Base-by-base conservation (phyloP, 352 stramenopile species). In the Globisporangium middletonii region DNA sequence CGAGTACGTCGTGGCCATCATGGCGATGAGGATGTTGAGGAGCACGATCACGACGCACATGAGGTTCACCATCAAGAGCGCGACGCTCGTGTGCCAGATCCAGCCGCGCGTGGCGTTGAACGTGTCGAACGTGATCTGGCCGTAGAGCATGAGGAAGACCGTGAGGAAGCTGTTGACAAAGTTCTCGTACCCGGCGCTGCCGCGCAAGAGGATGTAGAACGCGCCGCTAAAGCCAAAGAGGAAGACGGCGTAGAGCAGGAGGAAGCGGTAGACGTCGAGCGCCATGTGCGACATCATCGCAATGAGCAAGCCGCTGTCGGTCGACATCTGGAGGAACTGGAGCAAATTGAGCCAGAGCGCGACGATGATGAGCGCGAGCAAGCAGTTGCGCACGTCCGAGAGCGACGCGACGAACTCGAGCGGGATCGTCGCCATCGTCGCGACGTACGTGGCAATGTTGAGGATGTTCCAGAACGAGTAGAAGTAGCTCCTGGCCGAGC, bases 271-370 rank as follows among this genome's bases (percentile, higher is more conserved):
- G 45, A 88, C 73, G 48, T 91, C 81, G 33, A 72, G 83, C 23
- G 82, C 64, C 72, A 91, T 83, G 64, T 84, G 73, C 12, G 69
- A 72, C 81, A 91, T 88, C 81, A 91, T 91, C 3, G 81, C 77
- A 52, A 89, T 83, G 9, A 91, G 71, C 28, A 88, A 57, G 0
- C 81, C 81, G 13, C 68, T 86, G 11, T 73, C 67, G 1, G 67
- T 79, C 15, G 73, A 80, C 48, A 87, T 71, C 59, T 89, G 77
- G 7, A 89, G 65, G 53, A 89, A 88, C 65, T 89, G 78, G 28
- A 89, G 68, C 51, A 86, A 46, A 37, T 88, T 83, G 16, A 91
- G 54, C 76, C 78, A 89, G 18, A 91, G 65, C 43, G 75, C 77
- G n/a, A 86, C 69, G 5, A 67, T 73, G 47, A 88, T 78, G 11